Evolutionary conservation across 805 yeast genomes (phyloP), one percentile per base, ranked within the genome.

Genomic region (Yarrowia hollandica): DNA sequence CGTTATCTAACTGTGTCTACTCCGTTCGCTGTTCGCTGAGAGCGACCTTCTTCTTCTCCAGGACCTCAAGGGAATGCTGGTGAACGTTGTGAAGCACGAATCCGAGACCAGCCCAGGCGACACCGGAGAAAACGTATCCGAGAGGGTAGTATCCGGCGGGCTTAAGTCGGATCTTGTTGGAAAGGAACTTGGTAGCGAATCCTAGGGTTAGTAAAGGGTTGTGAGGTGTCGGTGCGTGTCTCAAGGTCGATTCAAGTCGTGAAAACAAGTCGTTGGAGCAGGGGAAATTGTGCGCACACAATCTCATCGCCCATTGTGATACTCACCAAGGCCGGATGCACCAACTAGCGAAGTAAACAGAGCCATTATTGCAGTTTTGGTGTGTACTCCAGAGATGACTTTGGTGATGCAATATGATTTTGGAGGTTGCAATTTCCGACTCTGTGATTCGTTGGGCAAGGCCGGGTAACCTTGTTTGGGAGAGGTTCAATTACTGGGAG

Each of bases 111-210:
- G 67, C 68, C 58, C 69, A 72, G 16, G 65, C 71, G 15, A 67
- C 68, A 7, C 68, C 71, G 6, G 71, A 67, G 41, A 62, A 61
- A 23, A 60, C 65, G 64, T 63, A 71, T 52, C 71, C 74, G 34
- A 61, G 54, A 18, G 73, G 75, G 63, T 64, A 69, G 68, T 66
- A 69, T 50, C 64, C 67, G 62, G 67, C 65, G 14, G 74, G 74
- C 63, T 68, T 71, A 61, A 64, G 70, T 39, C 69, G 72, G 39
- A 68, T 61, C 48, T 70, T 75, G 66, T 70, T 70, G 16, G 72
- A 69, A 14, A 68, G 62, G 26, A 68, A 72, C 59, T 64, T 65
- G 46, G 62, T 63, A 21, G 61, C 55, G 38, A 61, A 48, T 37
- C 68, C 68, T 65, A n/a, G 35, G 7, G 57, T 55, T 35, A 41